Evolutionary conservation across 371 early-diverging fungal species (phyloP).

Genomic region (Apophysomyces trapeziformis): DNA sequence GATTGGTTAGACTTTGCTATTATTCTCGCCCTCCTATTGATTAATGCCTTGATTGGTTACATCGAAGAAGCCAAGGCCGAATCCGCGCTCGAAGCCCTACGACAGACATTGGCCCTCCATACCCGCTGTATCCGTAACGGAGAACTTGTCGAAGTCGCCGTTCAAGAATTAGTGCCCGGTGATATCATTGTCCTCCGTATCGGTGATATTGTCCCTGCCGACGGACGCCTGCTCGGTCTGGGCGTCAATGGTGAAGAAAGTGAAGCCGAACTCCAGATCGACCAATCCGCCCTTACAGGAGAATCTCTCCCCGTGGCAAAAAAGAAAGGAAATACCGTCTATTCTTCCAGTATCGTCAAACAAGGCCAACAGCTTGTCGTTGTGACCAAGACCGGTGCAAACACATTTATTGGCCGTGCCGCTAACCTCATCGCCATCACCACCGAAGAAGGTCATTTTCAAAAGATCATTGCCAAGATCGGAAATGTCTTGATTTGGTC

Average conservation of each 20-base stretch:
- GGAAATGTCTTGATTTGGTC: constrained; percentile 82
- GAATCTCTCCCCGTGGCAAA: constrained; percentile 88
- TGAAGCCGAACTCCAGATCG: constrained; percentile 80
- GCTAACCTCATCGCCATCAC: constrained; percentile 89
- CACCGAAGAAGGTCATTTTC: constrained; percentile 84
- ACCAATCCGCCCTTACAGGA: constrained; percentile 94
- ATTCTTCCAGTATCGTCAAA: constrained; percentile 84
- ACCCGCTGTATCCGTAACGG: constrained; percentile 80
- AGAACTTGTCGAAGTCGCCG: constrained; percentile 75
- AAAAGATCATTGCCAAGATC: constrained; percentile 83
- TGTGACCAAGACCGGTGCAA: constrained; percentile 85
- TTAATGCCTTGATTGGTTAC: constrained; percentile 91
- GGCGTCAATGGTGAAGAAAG: constrained; percentile 79
- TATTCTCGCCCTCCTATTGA: constrained; percentile 76
- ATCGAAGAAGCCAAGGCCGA: constrained; percentile 91
- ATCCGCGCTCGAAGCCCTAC: constrained; percentile 87
- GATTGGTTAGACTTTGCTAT: constrained; percentile 91
- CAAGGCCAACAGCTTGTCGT: constrained; percentile 87
- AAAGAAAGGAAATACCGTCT: constrained; percentile 77
- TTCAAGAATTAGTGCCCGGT: constrained; percentile 80
- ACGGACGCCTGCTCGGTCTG: constrained; percentile 82
- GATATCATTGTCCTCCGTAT: constrained; percentile 88
- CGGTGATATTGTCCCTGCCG: constrained; percentile 96
- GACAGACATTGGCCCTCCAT: constrained; percentile 86
- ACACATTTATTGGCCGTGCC: constrained; percentile 92